These are phyloP conservation scores for Pythium pyrilobum DNA, from an alignment of 352 stramenopile species.

Conservation along the genomic window DNA sequence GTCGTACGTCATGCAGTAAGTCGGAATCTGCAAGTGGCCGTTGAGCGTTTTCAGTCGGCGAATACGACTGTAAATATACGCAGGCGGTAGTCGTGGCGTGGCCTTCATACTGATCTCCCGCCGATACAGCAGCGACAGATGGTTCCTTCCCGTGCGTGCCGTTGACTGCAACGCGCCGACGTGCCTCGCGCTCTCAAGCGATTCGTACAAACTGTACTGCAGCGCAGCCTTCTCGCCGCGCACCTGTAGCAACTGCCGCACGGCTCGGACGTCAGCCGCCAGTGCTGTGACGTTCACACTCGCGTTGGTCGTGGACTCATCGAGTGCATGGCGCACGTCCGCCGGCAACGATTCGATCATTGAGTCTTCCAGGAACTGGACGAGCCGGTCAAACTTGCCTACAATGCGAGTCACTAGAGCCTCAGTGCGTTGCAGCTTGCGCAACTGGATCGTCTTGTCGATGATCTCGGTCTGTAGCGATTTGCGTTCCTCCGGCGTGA, in stretches of 20 bases:
- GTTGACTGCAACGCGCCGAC: constrained; percentile 45
- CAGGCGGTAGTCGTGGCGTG: constrained; percentile 31
- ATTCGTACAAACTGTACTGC: constrained; percentile 24
- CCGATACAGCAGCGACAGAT: constrained; percentile 42
- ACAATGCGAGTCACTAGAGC: constrained; percentile 59
- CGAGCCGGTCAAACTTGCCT: constrained; percentile 62
- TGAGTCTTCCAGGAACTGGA: constrained; percentile 40
- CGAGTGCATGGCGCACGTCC: constrained; percentile 39
- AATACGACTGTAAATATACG: constrained; percentile 75
- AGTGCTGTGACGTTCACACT: constrained; percentile 39
- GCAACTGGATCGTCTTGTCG: constrained; percentile 30
- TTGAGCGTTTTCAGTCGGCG: constrained; percentile 86
- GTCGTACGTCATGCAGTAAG: constrained; percentile 97
- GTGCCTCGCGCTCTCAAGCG: constrained; percentile 35
- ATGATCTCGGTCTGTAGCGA: constrained; percentile 57
- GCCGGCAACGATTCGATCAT: constrained; percentile 48
- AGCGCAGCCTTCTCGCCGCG: constrained; percentile 34
- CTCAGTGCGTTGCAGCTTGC: constrained; percentile 43
- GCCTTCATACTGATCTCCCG: constrained; percentile 40
- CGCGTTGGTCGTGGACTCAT: constrained; percentile 15
- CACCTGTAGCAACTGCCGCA: constrained; percentile 71
- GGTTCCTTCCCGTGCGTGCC: constrained; percentile 46
- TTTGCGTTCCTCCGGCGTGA: constrained; percentile 35
- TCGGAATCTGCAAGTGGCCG: constrained; percentile 91
- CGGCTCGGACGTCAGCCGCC: constrained; percentile 63